Evolutionary conservation across 139 green algal species (phyloP), one percentile per base, ranked within the genome.

Genomic region (Ulvella scutata): DNA sequence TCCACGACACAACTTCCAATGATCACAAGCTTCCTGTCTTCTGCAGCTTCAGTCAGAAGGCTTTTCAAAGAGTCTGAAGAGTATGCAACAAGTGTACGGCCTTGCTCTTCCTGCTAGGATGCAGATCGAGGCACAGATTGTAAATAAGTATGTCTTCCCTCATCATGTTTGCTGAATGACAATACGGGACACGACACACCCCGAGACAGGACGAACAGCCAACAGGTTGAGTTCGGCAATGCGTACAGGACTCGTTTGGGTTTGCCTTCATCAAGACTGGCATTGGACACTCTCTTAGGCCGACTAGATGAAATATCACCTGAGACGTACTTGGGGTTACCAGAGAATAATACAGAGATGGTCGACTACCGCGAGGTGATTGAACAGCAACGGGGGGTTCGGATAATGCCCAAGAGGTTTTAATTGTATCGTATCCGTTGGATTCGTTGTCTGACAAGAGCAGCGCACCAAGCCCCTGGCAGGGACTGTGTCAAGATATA

Each of bases 71-170:
- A 79, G 82, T 38, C 33, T 81, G 3, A 44, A 88, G 28, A 90
- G 91, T 85, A 76, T 94, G 73, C 75, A 82, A 1, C 82, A 92
- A 31, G 59, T 94, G 0, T 96, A 96, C 75, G 90, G 90, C 35
- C 51, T 78, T 3, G 88, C 86, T 3, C 78, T 93, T 33, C 88
- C 90, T 4, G 88, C 88, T 0, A 81, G 81, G 29, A 77, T 90
- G 62, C 74, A 85, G 35, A 92, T 96, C 28, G 90, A 96, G 78
- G 62, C 74, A 28, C 90, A 96, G 76, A 93, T 96, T 13, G 79
- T 96, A n/a, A 36, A 79, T 43, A 85, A 80, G 84, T 85, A 39
- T 17, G 80, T 43, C 31, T 40, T 39, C 2, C 4, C 4, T 78
- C 29, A 10, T 51, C 36, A 59, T 26, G 10, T 76, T 29, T 36